A percentile compares a stretch with the other conserved stretches of the same genome.
phyloP scores from a whole-genome alignment of 1,284 basidiomycete genomes.

The Boletus smithii region DNA sequence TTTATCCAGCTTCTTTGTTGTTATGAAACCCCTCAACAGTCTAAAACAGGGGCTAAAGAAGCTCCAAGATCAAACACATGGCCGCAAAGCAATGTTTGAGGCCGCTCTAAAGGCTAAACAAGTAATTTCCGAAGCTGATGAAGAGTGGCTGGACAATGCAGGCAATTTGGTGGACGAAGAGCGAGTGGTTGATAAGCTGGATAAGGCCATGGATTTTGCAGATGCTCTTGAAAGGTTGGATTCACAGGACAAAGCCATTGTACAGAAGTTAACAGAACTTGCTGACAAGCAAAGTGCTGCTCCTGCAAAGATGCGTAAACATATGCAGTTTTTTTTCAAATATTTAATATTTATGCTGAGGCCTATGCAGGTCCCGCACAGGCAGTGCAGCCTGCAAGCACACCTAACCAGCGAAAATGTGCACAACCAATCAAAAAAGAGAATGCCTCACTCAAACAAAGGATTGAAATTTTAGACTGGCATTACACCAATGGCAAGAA shows the following conservation, averaged over 20 bases:
- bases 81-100: too few species aligned
- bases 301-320: conserved; percentile 1
- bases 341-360: neutral
- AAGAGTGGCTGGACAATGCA: neutral
- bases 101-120: too few species aligned
- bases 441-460: conserved; percentile 4
- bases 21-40: too few species aligned
- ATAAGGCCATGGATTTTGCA: conserved; percentile 1
- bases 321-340: neutral
- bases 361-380: neutral
- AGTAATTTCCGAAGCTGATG: neutral
- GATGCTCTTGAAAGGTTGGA: neutral
- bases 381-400: neutral
- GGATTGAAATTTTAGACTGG: conserved; percentile 16
- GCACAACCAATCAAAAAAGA: neutral
- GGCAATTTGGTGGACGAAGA: conserved; percentile 13
- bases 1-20: too few species aligned
- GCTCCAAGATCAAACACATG: too few species aligned
- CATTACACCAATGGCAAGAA: neutral
- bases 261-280: neutral
- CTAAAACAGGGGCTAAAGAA: too few species aligned
- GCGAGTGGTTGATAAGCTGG: conserved; percentile 1
- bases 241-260: neutral
- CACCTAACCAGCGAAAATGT: neutral
- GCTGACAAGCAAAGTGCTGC: neutral